A percentile compares a stretch with the other conserved stretches of the same genome.
Evolutionary conservation across 805 yeast genomes (phyloP).

Genomic region (Kazachstania martiniae): DNA sequence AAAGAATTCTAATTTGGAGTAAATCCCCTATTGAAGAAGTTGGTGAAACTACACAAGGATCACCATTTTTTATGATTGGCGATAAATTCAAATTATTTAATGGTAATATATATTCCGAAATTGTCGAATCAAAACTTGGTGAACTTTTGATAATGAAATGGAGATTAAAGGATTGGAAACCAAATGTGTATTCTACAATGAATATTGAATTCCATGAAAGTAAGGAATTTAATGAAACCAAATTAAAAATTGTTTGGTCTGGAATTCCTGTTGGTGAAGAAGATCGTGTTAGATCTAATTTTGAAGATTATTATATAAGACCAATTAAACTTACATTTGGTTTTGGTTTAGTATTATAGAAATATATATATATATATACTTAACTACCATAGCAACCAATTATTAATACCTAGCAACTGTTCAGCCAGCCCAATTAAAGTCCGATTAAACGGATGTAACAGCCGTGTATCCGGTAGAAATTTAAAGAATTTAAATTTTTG

Average conservation of each 20-base stretch:
- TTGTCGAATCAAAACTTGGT: conserved; percentile 35
- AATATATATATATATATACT: too few species aligned
- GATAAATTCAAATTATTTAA: conserved; percentile 67
- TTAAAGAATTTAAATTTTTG: too few species aligned
- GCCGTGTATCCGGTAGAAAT: too few species aligned
- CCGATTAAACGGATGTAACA: too few species aligned
- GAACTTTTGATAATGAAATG: conserved; percentile 64
- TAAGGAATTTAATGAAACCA: conserved; percentile 79
- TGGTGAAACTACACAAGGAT: conserved; percentile 39
- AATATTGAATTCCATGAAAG: conserved; percentile 46
- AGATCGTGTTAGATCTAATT: conserved; percentile 72
- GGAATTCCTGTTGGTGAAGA: conserved; percentile 97
- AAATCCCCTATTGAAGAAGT: conserved; percentile 39
- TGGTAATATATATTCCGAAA: conserved; percentile 71
- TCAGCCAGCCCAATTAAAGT: too few species aligned
- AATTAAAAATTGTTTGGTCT: conserved; percentile 61
- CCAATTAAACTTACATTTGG: conserved; percentile 90
- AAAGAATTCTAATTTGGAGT: conserved; percentile 84
- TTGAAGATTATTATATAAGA: conserved; percentile 80
- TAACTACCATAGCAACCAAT: too few species aligned
- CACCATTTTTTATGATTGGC: conserved; percentile 38
- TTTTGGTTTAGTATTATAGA: conserved; percentile 77
- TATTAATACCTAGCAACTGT: too few species aligned
- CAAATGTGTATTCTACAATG: conserved; percentile 67
- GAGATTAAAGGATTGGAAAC: conserved; percentile 85